A percentile compares a stretch with the other conserved stretches of the same genome.
Conservation (phyloP, 129 eudicot species). For the Gnaphalium uliginosum region DNA sequence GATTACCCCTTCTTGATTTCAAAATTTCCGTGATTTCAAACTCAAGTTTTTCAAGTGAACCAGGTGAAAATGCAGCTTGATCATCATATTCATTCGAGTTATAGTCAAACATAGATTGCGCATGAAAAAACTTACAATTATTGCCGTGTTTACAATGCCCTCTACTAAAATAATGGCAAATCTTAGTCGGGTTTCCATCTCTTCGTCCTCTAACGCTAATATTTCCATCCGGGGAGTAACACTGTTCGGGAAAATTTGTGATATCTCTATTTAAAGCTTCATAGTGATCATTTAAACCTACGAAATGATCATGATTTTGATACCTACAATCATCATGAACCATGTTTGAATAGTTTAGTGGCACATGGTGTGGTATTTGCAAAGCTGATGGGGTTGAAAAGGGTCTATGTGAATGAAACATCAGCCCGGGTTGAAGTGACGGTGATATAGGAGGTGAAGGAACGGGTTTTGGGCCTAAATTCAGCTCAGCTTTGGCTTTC, state of each 20-base stretch:
- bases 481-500: constrained; percentile 48
- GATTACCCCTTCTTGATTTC: constrained; percentile 67
- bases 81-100: constrained; percentile 43
- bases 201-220: constrained; percentile 37
- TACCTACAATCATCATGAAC: constrained; percentile 31
- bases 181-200: constrained; percentile 38
- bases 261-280: constrained; percentile 34
- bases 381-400: constrained; percentile 29
- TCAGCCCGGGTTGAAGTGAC: constrained; percentile 25
- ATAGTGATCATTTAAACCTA: constrained; percentile 36
- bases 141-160: constrained; percentile 78
- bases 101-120: constrained; percentile 34
- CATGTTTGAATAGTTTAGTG: constrained; percentile 34
- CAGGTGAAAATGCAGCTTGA: constrained; percentile 47
- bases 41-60: constrained; percentile 61
- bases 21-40: constrained; percentile 66
- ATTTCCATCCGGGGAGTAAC: constrained; percentile 30
- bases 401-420: constrained; percentile 34
- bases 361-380: constrained; percentile 29
- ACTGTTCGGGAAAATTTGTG: constrained; percentile 27
- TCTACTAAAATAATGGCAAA: constrained; percentile 71
- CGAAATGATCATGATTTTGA: constrained; percentile 32
- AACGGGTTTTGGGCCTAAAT: constrained; percentile 31
- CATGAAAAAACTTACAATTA: constrained; percentile 64
- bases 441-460: constrained; percentile 53